Evolutionary conservation across 805 yeast species (phyloP).

Genomic region (Myxozyma neotropica): DNA sequence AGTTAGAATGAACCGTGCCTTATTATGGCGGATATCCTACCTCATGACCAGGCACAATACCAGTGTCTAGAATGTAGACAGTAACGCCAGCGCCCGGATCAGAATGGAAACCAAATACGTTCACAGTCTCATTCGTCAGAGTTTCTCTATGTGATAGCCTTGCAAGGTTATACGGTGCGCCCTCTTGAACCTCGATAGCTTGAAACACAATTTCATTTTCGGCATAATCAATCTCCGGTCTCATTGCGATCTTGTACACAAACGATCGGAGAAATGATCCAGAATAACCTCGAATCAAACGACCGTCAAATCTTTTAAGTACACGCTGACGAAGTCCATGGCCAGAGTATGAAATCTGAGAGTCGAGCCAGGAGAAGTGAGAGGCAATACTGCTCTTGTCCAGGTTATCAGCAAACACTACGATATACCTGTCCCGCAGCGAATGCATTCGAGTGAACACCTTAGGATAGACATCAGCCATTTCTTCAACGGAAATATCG

Average conservation of each 20-base stretch:
- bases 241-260: slow-evolving; percentile 21
- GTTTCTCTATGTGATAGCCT: slow-evolving; percentile 20
- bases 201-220: slow-evolving; percentile 18
- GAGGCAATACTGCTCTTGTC: slow-evolving; percentile 1
- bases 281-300: slow-evolving; percentile 20
- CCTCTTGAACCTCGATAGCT: slow-evolving; percentile 14
- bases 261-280: slow-evolving; percentile 17
- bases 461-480: slow-evolving; percentile 1
- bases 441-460: slow-evolving; percentile 3
- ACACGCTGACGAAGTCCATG: slow-evolving; percentile 12
- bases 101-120: slow-evolving; percentile 10
- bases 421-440: slow-evolving; percentile 13
- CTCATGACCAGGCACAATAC: slow-evolving; percentile 71
- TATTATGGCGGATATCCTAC: too few species aligned
- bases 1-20: not conserved
- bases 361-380: slow-evolving; percentile 43
- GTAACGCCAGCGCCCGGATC: slow-evolving; percentile 28
- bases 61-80: slow-evolving; percentile 87
- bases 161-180: slow-evolving; percentile 28
- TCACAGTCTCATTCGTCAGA: slow-evolving; percentile 4
- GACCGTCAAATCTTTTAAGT: slow-evolving; percentile 5
- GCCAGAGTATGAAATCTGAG: not conserved
- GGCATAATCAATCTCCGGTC: slow-evolving; percentile 24
- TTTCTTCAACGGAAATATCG: not conserved
- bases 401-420: slow-evolving; percentile 14